These are phyloP conservation scores for Epichloe aotearoae DNA, from an alignment of 2,329 filamentous ascomycete species.

Conservation along the genomic window DNA sequence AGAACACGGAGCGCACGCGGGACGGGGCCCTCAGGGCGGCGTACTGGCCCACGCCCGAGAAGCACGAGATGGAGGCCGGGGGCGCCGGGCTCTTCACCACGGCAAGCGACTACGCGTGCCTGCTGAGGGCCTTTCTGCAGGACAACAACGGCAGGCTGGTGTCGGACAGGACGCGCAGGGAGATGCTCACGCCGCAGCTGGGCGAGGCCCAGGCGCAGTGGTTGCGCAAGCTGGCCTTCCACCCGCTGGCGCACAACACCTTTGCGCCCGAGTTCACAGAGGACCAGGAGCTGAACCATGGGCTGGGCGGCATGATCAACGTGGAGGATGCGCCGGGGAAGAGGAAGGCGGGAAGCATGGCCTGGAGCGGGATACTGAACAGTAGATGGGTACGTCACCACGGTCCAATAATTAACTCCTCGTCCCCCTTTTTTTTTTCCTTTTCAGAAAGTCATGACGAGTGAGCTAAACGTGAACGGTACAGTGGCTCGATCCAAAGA, in stretches of 20 bases:
- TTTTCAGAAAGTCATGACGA: not conserved
- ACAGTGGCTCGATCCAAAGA: constrained; percentile 24
- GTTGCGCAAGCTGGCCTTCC: constrained; percentile 11
- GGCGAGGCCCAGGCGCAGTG: constrained; percentile 13
- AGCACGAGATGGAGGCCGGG: constrained; percentile 26
- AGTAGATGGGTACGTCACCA: constrained; percentile 26
- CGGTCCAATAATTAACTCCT: not conserved
- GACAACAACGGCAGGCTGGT: constrained; percentile 16
- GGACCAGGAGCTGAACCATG: constrained; percentile 21
- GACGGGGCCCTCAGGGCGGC: constrained; percentile 10
- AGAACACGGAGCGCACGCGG: constrained; percentile 11
- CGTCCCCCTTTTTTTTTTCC: not conserved
- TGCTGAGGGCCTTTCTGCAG: constrained; percentile 21
- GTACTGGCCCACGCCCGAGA: constrained; percentile 10
- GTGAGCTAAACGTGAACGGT: not conserved
- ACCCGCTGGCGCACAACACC: constrained; percentile 11
- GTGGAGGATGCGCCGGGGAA: constrained; percentile 25
- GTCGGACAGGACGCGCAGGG: constrained; percentile 13
- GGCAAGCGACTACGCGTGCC: constrained; percentile 24
- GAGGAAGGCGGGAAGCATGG: constrained; percentile 27
- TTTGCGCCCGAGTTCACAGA: constrained; percentile 24
- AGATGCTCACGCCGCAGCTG: constrained; percentile 30
- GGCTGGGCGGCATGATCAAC: constrained; percentile 27
- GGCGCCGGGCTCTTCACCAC: constrained; percentile 31
- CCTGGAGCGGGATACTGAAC: constrained; percentile 30